These are phyloP conservation scores for Lupinus albus DNA, from an alignment of 306 rosid genomes.

Conservation along the genomic window DNA sequence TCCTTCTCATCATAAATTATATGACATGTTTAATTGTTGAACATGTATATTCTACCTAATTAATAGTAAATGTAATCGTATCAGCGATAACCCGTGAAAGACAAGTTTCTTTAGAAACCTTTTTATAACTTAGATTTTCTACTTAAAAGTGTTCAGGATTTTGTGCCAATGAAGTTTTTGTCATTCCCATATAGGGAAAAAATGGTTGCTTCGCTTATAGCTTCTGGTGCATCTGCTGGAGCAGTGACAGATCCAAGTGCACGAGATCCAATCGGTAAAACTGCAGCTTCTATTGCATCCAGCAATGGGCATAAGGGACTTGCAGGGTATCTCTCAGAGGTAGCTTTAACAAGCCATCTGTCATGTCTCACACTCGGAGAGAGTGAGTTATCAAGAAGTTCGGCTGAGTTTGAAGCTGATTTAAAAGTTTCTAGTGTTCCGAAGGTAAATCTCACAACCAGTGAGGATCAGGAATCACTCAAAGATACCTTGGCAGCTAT, in stretches of 20 bases:
- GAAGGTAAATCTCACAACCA: conserved; percentile 46
- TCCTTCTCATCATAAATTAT: conserved; percentile 12
- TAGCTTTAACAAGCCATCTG: conserved; percentile 82
- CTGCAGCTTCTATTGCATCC: conserved; percentile 84
- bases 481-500: conserved; percentile 78
- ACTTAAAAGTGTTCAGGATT: conserved; percentile 12
- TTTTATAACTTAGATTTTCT: conserved; percentile 16
- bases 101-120: conserved; percentile 12
- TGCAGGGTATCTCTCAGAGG: conserved; percentile 95
- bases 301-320: conserved; percentile 79
- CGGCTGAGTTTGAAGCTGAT: conserved; percentile 87
- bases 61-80: conserved; percentile 30
- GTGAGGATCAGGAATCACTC: conserved; percentile 65
- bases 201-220: conserved; percentile 87
- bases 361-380: conserved; percentile 79
- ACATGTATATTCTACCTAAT: conserved; percentile 5
- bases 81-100: neutral
- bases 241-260: conserved; percentile 92
- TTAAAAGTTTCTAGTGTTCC: conserved; percentile 64
- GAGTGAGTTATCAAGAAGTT: conserved; percentile 75
- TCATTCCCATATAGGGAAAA: conserved; percentile 66
- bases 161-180: conserved; percentile 30
- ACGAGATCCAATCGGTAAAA: conserved; percentile 81
- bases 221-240: conserved; percentile 94
- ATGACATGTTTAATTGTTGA: conserved; percentile 12